phyloP scores from a whole-genome alignment of 2,329 filamentous ascomycete genomes.

The Rhinocladiella similis region DNA sequence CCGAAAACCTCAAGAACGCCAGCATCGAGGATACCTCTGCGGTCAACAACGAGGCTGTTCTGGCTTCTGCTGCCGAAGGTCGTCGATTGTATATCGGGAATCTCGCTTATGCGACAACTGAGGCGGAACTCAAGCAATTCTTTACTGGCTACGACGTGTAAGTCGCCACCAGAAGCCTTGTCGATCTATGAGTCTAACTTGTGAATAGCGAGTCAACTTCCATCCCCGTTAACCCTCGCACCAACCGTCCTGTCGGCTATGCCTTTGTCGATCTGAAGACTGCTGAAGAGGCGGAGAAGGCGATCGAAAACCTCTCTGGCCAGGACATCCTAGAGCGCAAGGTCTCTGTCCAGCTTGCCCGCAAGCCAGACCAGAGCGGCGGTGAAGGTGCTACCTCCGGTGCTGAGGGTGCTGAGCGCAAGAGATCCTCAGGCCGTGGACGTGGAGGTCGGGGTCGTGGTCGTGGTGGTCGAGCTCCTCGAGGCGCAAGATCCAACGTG shows the following conservation, averaged over 20 bases:
- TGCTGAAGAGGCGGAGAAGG: constrained; percentile 89
- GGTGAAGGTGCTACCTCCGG: constrained; percentile 71
- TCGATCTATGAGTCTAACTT: background rate
- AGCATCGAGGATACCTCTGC: constrained; percentile 61
- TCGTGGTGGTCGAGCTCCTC: constrained; percentile 67
- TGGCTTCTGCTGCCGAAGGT: constrained; percentile 96
- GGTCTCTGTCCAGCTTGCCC: constrained; percentile 97
- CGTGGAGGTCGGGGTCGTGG: constrained; percentile 62
- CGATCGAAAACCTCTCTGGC: constrained; percentile 91
- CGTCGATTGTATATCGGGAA: constrained; percentile 99
- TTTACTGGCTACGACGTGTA: constrained; percentile 99
- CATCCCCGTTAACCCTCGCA: constrained; percentile 98
- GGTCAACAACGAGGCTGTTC: constrained; percentile 83
- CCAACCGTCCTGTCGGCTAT: constrained; percentile 96
- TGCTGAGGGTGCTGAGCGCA: constrained; percentile 60
- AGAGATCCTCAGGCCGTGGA: constrained; percentile 58
- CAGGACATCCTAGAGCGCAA: constrained; percentile 98
- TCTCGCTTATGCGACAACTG: constrained; percentile 99
- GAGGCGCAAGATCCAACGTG: constrained; percentile 35
- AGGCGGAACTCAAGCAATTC: constrained; percentile 99
- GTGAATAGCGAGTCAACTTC: constrained; percentile 85
- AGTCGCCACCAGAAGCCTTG: constrained; percentile 50
- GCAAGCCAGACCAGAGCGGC: constrained; percentile 88
- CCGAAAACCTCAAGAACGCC: constrained; percentile 66
- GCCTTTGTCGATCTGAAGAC: constrained; percentile 98